These are phyloP conservation scores for Durio zibethinus DNA, from an alignment of 345 rosid genomes.

Conservation along the genomic window DNA sequence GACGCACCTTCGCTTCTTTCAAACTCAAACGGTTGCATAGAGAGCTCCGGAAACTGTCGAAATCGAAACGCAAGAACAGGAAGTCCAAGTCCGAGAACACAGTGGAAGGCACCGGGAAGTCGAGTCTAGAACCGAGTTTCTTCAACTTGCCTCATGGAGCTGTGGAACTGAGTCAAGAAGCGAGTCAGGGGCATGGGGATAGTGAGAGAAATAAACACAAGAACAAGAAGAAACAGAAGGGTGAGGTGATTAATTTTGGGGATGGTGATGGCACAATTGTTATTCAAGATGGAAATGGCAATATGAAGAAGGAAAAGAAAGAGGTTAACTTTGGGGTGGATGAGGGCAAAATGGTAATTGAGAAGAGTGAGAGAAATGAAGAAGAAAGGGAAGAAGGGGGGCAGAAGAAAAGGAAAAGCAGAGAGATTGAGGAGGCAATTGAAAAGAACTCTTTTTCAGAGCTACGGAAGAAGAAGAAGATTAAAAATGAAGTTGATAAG, in stretches of 20 bases:
- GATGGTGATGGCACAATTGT: neutral
- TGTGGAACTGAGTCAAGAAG: conserved; percentile 8
- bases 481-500: conserved; percentile 1
- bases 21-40: conserved; percentile 15
- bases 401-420: conserved; percentile 2
- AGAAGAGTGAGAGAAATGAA: neutral
- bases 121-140: conserved; percentile 13
- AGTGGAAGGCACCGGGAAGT: neutral
- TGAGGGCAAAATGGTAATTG: neutral
- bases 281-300: conserved; percentile 1
- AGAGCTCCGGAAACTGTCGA: conserved; percentile 5
- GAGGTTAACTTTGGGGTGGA: neutral
- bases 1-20: conserved; percentile 14
- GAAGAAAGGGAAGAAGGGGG: neutral
- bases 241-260: neutral
- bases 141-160: neutral
- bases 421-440: conserved; percentile 1
- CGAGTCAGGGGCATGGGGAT: neutral
- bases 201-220: conserved; percentile 1
- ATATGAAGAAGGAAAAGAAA: neutral
- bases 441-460: conserved; percentile 9
- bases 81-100: conserved; percentile 2
- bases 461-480: conserved; percentile 12
- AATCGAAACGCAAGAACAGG: conserved; percentile 8
- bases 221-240: neutral